Base-by-base conservation (phyloP, 2,329 filamentous ascomycete species). In the Basipetospora chlamydospora region DNA sequence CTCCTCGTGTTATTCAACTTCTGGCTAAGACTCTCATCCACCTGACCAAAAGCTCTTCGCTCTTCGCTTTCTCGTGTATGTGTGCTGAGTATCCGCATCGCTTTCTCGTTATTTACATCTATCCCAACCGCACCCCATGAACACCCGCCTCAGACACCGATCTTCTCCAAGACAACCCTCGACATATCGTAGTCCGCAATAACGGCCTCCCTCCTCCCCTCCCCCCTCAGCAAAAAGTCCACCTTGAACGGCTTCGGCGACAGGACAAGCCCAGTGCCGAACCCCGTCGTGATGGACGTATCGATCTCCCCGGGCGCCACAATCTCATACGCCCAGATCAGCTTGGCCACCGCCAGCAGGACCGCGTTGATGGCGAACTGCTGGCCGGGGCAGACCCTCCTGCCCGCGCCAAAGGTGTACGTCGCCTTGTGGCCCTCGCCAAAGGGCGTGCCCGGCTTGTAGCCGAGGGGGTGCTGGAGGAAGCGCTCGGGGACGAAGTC, bases 271-370 rank as follows among this genome's bases (percentile, higher is more conserved):
- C 41, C 46, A 13, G 42, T 43, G 3, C 47, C 42, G 5, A 45
- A 54, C 4, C 44, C 53, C 2, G 39, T 44, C 25, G 51, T 42
- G 4, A 53, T 29, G 4, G 44, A 44, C 20, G 44, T 34, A 23
- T 55, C 50, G 23, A 53, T 36, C 17, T 38, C 34, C 13, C 39
- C 39, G 12, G 42, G 43, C 2, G 49, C 40, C 2, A 44, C 35
- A 26, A 60, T 49, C 3, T 61, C 48, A 31, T 68, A 66, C 2
- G 59, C 63, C 69, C 67, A 73, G 0, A 72, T 42, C 9, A 63
- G 31, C 39, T 61, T 59, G 2, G 61, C 49, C 30, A 60, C 47
- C 3, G 49, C 49, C 2, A 59, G 33, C 35, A 60, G 47, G 21
- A 70, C 43, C 21, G 56, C 63, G 21, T 60, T 58, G 43, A 65